Evolutionary conservation across 441 rosid genomes (phyloP), one percentile per base, ranked within the genome.

Genomic region (Adansonia madagascariensis): DNA sequence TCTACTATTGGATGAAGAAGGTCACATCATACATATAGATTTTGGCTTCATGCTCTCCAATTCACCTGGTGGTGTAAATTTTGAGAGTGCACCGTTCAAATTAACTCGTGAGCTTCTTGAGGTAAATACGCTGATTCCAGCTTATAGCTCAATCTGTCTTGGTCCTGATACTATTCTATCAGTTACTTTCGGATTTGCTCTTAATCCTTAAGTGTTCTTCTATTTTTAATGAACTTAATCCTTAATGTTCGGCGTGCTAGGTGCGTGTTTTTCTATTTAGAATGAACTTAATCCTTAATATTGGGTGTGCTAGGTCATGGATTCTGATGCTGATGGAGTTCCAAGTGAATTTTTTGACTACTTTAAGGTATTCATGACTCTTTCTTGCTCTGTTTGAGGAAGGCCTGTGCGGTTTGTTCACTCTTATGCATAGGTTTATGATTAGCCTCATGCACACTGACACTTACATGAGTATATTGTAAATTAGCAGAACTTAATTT

Each of bases 31-130:
- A 84, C 99, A 96, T 79, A 96, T 96, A 77, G 98, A 96, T 90
- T 96, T 96, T 77, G 99, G 98, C 53, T 96, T 96, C 83, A 94
- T 94, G 98, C 98, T 96, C 75, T 94, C 99, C 17, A 96, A 94
- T 84, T 93, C 98, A 66, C 98, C 98, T 77, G 98, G 99, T 46
- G 97, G 98, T 82, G 99, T 96, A 73, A 88, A 94, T 83, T 94
- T 94, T 80, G 98, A 94, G 88, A 94, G 98, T 81, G 98, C 98
- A 31, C 98, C 98, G 6, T 93, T 94, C 89, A 94, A 94, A 87
- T 84, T 94, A 88, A 94, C 98, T 64, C 94, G 98, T 31, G 98
- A 94, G 81, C 97, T 94, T 84, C 98, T 94, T 78, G 98, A 94
- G 97, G 97, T 91, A 73, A 57, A 70, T 46, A n/a, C 67, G 22